Evolutionary conservation across 768 basidiomycete genomes (phyloP).

Genomic region (Tylopilus sp.): DNA sequence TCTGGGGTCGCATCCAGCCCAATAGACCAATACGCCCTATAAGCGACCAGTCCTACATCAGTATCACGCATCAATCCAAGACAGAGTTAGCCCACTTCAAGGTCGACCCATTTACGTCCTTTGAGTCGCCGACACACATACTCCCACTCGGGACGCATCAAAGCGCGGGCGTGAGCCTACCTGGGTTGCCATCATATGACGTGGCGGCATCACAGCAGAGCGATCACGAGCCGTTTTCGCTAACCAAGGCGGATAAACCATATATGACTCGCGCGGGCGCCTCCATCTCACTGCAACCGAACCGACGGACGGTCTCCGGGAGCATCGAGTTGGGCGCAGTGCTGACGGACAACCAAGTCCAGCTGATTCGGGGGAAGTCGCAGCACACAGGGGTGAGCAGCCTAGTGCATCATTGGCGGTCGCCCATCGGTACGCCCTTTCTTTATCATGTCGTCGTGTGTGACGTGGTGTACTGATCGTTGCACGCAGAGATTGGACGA

Average conservation of each 20-base stretch:
- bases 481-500: constrained; percentile 10
- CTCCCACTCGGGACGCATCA: not conserved
- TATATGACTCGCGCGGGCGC: constrained; percentile 6
- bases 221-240: not conserved
- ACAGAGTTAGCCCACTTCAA: not conserved
- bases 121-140: not conserved
- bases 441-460: not conserved
- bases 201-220: constrained; percentile 20
- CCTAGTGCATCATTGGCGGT: constrained; percentile 62
- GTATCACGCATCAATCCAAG: constrained; percentile 3
- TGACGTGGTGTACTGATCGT: not conserved
- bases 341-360: constrained; percentile 37
- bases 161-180: not conserved
- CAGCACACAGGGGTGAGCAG: constrained; percentile 38
- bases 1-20: not conserved
- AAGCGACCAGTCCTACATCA: constrained; percentile 12
- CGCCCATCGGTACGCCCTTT: constrained; percentile 56
- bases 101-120: not conserved
- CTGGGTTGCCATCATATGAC: constrained; percentile 28
- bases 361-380: constrained; percentile 42
- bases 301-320: constrained; percentile 23
- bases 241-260: constrained; percentile 12
- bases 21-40: not conserved
- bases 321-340: constrained; percentile 19
- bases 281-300: constrained; percentile 21